Percentiles rank a stretch among this genome's conserved stretches.
Evolutionary conservation across 352 stramenopile species (phyloP).

Genomic region (Phytophthora citrophthora): DNA sequence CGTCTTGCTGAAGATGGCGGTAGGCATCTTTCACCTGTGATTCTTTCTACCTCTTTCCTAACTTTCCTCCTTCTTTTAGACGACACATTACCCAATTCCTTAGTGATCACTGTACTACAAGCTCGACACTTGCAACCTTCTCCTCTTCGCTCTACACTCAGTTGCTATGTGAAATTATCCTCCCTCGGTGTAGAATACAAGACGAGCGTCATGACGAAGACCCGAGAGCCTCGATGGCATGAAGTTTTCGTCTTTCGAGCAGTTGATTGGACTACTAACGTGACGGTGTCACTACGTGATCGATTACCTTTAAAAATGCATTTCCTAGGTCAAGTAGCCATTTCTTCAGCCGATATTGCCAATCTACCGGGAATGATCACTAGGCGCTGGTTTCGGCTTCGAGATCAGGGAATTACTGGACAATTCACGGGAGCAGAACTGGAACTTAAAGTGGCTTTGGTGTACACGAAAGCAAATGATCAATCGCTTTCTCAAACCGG

Average conservation of each 20-base stretch:
- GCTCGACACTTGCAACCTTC: conserved; percentile 56
- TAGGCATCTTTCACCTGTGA: conserved; percentile 1
- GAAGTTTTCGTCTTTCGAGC: conserved; percentile 81
- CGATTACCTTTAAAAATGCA: conserved; percentile 79
- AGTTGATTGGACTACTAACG: conserved; percentile 65
- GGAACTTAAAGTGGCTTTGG: conserved; percentile 72
- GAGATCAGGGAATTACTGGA: conserved; percentile 47
- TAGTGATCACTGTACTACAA: conserved; percentile 77
- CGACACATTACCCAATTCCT: conserved; percentile 72
- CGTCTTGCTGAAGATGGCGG: conserved; percentile 50
- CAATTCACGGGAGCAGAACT: conserved; percentile 54
- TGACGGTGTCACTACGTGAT: conserved; percentile 73
- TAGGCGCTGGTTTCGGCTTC: conserved; percentile 64
- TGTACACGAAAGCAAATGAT: conserved; percentile 75
- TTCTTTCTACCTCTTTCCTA: background rate
- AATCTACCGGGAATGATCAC: conserved; percentile 62
- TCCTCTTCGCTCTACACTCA: conserved; percentile 62
- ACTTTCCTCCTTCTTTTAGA: conserved; percentile 19
- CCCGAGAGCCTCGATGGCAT: conserved; percentile 71
- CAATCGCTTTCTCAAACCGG: conserved; percentile 31
- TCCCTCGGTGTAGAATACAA: conserved; percentile 72
- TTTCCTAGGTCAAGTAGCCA: conserved; percentile 65
- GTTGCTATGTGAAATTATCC: conserved; percentile 77
- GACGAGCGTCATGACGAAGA: conserved; percentile 74
- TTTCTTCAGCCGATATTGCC: conserved; percentile 63